Conservation (phyloP, 1,284 basidiomycete genomes). For the Dichomitus squalens region DNA sequence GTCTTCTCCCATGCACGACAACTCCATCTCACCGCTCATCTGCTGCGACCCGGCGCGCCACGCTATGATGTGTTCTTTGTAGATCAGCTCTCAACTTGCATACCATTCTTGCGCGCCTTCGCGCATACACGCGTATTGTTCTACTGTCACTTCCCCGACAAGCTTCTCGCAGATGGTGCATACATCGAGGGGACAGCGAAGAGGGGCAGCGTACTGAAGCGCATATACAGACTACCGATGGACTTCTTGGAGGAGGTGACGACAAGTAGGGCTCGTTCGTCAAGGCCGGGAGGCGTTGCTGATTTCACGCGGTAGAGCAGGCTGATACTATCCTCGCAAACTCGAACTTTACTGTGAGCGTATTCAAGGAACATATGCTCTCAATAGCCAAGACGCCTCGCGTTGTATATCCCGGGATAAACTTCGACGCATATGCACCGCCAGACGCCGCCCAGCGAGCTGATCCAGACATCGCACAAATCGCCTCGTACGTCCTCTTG, state of each 20-base stretch:
- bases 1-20: slow-evolving; percentile 90
- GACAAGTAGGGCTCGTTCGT: slow-evolving; percentile 62
- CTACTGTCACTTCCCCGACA: slow-evolving; percentile 98
- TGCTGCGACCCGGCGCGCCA: slow-evolving; percentile 51
- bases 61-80: slow-evolving; percentile 89
- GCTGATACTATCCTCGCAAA: slow-evolving; percentile 93
- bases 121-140: slow-evolving; percentile 84
- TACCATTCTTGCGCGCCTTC: slow-evolving; percentile 79
- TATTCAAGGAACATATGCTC: slow-evolving; percentile 80
- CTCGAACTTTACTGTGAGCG: slow-evolving; percentile 84
- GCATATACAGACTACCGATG: slow-evolving; percentile 85
- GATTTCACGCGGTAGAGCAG: slow-evolving; percentile 52
- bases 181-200: slow-evolving; percentile 57
- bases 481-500: slow-evolving; percentile 63
- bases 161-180: slow-evolving; percentile 81
- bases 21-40: slow-evolving; percentile 72
- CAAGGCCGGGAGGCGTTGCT: neutral
- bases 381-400: slow-evolving; percentile 65
- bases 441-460: slow-evolving; percentile 40
- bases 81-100: slow-evolving; percentile 91
- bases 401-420: slow-evolving; percentile 93
- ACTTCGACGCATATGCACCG: slow-evolving; percentile 67
- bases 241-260: slow-evolving; percentile 90
- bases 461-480: slow-evolving; percentile 54
- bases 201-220: slow-evolving; percentile 59